phyloP scores from a whole-genome alignment of 495 filamentous ascomycete genomes.

The Xylaria longipes region DNA sequence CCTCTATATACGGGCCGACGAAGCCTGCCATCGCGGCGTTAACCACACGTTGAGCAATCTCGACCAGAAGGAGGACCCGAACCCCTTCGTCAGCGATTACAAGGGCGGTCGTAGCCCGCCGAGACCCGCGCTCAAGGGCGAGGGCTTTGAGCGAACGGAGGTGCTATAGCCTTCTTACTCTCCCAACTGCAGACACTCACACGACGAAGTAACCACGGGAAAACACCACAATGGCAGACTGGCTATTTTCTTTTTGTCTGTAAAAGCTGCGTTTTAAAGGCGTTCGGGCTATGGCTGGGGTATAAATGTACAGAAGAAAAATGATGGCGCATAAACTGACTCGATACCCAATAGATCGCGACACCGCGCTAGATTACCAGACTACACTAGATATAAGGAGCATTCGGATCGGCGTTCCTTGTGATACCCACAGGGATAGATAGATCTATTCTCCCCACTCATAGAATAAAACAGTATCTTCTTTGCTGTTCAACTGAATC shows the following conservation, averaged over 20 bases:
- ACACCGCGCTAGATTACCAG: conserved; percentile 18
- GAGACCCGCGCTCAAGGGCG: conserved; percentile 67
- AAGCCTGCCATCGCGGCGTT: conserved; percentile 96
- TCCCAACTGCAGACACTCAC: not conserved
- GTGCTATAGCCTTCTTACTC: conserved; percentile 61
- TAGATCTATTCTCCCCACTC: conserved; percentile 17
- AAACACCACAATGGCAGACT: not conserved
- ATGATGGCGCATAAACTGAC: conserved; percentile 3
- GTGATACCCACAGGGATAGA: conserved; percentile 8
- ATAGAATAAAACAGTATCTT: not conserved
- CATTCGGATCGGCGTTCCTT: conserved; percentile 19
- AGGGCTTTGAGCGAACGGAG: conserved; percentile 85
- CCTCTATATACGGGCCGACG: conserved; percentile 88
- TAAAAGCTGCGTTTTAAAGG: conserved; percentile 11
- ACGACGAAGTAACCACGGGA: not conserved
- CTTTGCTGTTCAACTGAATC: not conserved
- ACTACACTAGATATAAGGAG: conserved; percentile 14
- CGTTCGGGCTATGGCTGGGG: not conserved
- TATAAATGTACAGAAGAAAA: not conserved
- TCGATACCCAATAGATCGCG: conserved; percentile 23
- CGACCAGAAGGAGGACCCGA: conserved; percentile 81
- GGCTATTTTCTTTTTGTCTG: not conserved
- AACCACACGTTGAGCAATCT: conserved; percentile 94
- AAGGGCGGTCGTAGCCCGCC: conserved; percentile 63
- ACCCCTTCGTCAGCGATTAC: conserved; percentile 84